Conservation (phyloP, 208 protist species). For the Leishmania lainsoni region DNA sequence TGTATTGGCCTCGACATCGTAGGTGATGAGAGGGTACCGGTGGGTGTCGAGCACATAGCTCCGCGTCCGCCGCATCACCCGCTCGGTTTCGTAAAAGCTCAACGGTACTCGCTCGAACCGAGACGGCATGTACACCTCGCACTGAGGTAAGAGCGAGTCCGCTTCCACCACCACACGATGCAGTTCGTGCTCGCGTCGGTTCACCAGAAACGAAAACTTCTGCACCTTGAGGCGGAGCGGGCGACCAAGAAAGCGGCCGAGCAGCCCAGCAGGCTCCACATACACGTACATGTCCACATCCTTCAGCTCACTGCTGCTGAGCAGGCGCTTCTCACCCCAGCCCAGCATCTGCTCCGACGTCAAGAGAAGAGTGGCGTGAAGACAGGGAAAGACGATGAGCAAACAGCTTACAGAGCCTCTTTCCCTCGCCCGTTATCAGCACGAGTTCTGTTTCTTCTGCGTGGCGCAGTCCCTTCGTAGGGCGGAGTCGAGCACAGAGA, state of each 20-base stretch:
- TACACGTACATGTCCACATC: slow-evolving; percentile 88
- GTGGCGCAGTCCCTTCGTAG: background rate
- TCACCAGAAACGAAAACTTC: slow-evolving; percentile 60
- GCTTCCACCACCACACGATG: slow-evolving; percentile 72
- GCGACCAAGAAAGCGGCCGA: slow-evolving; percentile 77
- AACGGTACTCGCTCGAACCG: slow-evolving; percentile 56
- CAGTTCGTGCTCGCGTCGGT: slow-evolving; percentile 31
- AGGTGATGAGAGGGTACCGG: slow-evolving; percentile 74
- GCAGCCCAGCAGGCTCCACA: slow-evolving; percentile 63
- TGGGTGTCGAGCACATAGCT: slow-evolving; percentile 55
- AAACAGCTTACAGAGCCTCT: background rate
- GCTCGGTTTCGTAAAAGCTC: slow-evolving; percentile 68
- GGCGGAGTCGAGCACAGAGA: background rate
- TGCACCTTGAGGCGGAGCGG: slow-evolving; percentile 69
- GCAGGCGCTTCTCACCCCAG: slow-evolving; percentile 35
- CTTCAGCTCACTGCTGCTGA: slow-evolving; percentile 55
- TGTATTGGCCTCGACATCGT: slow-evolving; percentile 52
- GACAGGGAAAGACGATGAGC: background rate
- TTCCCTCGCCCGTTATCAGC: background rate
- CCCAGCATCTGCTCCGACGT: slow-evolving; percentile 9
- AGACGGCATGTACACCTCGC: slow-evolving; percentile 66
- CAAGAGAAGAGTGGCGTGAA: background rate
- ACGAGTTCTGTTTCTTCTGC: background rate
- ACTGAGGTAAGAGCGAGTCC: slow-evolving; percentile 75
- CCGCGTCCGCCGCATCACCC: slow-evolving; percentile 51